These are phyloP conservation scores for Pichia sp. DNA, from an alignment of 1,139 yeast species.

Conservation along the genomic window DNA sequence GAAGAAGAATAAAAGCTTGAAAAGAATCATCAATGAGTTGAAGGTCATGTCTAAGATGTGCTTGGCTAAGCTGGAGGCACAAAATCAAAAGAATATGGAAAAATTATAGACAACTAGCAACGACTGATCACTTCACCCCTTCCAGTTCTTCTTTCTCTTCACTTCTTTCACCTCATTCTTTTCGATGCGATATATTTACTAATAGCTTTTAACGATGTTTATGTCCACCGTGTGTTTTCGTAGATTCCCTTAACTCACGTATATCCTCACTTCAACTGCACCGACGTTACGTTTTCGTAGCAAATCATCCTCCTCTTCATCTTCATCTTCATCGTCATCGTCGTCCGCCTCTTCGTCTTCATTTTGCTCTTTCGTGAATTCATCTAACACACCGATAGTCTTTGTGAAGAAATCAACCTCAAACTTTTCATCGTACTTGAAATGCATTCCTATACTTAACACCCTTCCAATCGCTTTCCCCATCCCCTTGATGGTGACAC, in stretches of 20 bases:
- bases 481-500: conserved; percentile 57
- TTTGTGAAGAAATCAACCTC: conserved; percentile 51
- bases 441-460: conserved; percentile 44
- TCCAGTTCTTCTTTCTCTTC: no score
- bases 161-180: no score
- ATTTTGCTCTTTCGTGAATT: conserved; percentile 31
- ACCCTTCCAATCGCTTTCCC: conserved; percentile 57
- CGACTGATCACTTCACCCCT: no score
- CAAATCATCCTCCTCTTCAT: conserved; percentile 24
- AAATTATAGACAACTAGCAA: no score
- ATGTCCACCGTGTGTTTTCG: background rate
- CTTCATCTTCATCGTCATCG: conserved; percentile 30
- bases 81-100: conserved; percentile 17
- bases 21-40: conserved; percentile 41
- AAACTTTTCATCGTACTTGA: conserved; percentile 38
- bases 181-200: background rate
- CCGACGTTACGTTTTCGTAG: conserved; percentile 50
- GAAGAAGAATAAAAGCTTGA: conserved; percentile 30
- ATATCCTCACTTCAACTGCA: conserved; percentile 47
- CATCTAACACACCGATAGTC: conserved; percentile 58
- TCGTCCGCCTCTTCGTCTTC: conserved; percentile 21
- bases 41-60: conserved; percentile 37
- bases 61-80: conserved; percentile 16
- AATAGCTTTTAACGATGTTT: background rate
- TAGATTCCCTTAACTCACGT: background rate